Evolutionary conservation across 805 yeast species (phyloP).

Genomic region (Zygosaccharomyces gambellarensis): DNA sequence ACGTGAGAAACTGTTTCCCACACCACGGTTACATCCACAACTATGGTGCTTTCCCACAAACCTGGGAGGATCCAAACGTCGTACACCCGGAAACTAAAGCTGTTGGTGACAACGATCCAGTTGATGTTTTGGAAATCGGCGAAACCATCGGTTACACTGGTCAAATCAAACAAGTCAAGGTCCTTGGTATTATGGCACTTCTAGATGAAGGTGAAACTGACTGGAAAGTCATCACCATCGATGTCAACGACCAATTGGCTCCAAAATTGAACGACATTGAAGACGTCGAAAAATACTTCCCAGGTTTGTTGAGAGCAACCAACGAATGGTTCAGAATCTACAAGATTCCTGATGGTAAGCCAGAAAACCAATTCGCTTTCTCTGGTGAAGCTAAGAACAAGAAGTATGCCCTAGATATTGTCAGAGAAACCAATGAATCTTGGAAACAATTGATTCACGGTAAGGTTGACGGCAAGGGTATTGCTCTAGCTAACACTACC

Average conservation of each 20-base stretch:
- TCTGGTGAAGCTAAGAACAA: conserved; percentile 86
- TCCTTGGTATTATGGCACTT: conserved; percentile 89
- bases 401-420: conserved; percentile 78
- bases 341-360: conserved; percentile 97
- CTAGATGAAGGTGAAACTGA: conserved; percentile 90
- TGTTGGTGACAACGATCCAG: conserved; percentile 81
- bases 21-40: conserved; percentile 98
- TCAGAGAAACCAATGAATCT: conserved; percentile 76
- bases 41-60: conserved; percentile 98
- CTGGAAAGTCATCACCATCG: conserved; percentile 89
- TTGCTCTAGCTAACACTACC: conserved; percentile 73
- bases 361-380: conserved; percentile 95
- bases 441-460: conserved; percentile 77
- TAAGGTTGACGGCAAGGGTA: conserved; percentile 57
- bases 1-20: conserved; percentile 96
- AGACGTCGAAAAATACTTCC: conserved; percentile 85
- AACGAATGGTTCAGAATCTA: conserved; percentile 98
- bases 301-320: conserved; percentile 89
- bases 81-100: conserved; percentile 61
- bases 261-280: conserved; percentile 80
- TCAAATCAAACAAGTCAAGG: conserved; percentile 81
- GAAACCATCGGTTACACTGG: conserved; percentile 61
- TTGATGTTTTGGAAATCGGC: conserved; percentile 83
- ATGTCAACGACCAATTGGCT: conserved; percentile 84
- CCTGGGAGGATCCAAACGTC: conserved; percentile 73